Conservation (phyloP, 768 basidiomycete species). For the Albatrellus ellisii region DNA sequence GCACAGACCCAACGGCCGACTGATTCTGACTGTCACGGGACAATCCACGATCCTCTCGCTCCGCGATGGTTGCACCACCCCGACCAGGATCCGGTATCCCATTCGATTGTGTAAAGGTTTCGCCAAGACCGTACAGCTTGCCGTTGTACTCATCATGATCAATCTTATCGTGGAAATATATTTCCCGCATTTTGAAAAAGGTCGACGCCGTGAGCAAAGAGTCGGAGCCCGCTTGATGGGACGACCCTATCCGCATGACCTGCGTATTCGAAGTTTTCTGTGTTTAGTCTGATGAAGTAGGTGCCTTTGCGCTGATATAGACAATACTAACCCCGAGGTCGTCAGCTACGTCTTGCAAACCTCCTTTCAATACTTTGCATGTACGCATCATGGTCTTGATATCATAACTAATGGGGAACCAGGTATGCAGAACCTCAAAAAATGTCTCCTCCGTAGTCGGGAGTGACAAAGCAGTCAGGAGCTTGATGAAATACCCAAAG, state of each 20-base stretch:
- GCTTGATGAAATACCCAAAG: slow-evolving; percentile 96
- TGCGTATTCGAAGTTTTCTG: slow-evolving; percentile 20
- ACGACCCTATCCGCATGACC: slow-evolving; percentile 81
- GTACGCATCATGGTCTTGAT: slow-evolving; percentile 94
- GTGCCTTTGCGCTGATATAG: not conserved
- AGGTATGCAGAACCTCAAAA: slow-evolving; percentile 73
- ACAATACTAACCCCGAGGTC: slow-evolving; percentile 71
- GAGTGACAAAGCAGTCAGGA: slow-evolving; percentile 74
- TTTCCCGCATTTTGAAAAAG: slow-evolving; percentile 91
- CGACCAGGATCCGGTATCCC: slow-evolving; percentile 52
- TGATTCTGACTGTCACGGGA: slow-evolving; percentile 40
- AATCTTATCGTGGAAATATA: slow-evolving; percentile 84
- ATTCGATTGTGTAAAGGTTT: slow-evolving; percentile 58
- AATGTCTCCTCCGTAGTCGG: slow-evolving; percentile 85
- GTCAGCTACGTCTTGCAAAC: slow-evolving; percentile 92
- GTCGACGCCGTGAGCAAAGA: slow-evolving; percentile 85
- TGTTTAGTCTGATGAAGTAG: not conserved
- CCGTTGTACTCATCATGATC: slow-evolving; percentile 76
- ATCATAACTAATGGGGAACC: slow-evolving; percentile 97
- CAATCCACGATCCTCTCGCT: slow-evolving; percentile 54
- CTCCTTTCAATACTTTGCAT: slow-evolving; percentile 71
- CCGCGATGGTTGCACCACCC: slow-evolving; percentile 71
- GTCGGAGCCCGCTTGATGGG: slow-evolving; percentile 97
- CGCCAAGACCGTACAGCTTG: slow-evolving; percentile 73
- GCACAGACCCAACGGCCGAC: slow-evolving; percentile 12